Evolutionary conservation across 1,284 basidiomycete genomes (phyloP).

Genomic region (Irpex lacteus): DNA sequence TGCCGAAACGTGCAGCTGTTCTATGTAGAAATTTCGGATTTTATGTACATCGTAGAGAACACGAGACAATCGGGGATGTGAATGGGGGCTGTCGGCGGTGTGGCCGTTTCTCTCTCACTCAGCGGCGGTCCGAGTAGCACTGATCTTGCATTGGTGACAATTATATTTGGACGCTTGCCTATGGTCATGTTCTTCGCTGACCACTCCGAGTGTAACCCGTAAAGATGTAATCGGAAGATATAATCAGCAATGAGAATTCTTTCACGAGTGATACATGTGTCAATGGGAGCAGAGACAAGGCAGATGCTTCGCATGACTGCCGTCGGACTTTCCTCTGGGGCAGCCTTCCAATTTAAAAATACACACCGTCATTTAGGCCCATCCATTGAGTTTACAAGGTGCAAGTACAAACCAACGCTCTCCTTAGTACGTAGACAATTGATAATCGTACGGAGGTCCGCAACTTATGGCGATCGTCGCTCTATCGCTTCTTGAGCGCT

Average conservation of each 20-base stretch:
- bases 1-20: too few species aligned
- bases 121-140: too few species aligned
- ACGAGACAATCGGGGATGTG: too few species aligned
- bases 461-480: background rate
- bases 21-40: background rate
- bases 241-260: too few species aligned
- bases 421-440: background rate
- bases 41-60: too few species aligned
- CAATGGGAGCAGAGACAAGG: background rate
- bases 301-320: background rate
- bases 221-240: too few species aligned
- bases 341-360: background rate
- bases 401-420: background rate
- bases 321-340: background rate
- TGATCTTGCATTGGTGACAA: too few species aligned
- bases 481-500: slow-evolving; percentile 71
- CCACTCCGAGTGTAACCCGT: too few species aligned
- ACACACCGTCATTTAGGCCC: background rate
- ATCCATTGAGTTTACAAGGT: background rate
- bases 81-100: too few species aligned
- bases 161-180: too few species aligned
- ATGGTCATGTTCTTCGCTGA: too few species aligned
- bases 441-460: background rate
- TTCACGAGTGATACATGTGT: background rate
- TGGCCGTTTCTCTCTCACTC: too few species aligned